These are phyloP conservation scores for Megacollybia marginata DNA, from an alignment of 768 basidiomycete genomes.

Conservation along the genomic window DNA sequence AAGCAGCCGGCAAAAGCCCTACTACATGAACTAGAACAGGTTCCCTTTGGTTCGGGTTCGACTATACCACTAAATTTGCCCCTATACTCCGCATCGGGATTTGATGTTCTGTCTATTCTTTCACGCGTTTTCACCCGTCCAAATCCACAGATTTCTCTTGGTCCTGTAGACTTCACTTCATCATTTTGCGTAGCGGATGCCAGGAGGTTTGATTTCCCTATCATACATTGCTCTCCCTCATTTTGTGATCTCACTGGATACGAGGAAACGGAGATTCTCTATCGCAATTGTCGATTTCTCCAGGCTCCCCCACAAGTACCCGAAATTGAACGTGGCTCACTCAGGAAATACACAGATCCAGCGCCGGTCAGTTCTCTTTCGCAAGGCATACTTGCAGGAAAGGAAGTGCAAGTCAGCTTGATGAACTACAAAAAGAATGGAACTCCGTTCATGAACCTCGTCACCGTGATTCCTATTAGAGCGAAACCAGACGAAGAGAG, in stretches of 20 bases:
- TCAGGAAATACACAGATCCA: slow-evolving; percentile 51
- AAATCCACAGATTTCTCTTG: slow-evolving; percentile 69
- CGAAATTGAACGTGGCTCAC: slow-evolving; percentile 25
- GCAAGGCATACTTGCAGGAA: slow-evolving; percentile 58
- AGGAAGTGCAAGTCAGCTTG: slow-evolving; percentile 84
- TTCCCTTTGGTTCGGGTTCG: too few relatives aligned
- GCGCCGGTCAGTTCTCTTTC: slow-evolving; percentile 58
- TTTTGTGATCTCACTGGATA: slow-evolving; percentile 80
- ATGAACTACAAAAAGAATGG: slow-evolving; percentile 88
- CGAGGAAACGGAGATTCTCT: slow-evolving; percentile 65
- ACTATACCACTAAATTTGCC: slow-evolving; percentile 34
- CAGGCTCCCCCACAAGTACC: slow-evolving; percentile 60
- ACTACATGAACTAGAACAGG: slow-evolving; percentile 9
- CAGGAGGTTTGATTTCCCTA: slow-evolving; percentile 72
- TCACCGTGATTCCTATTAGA: slow-evolving; percentile 81
- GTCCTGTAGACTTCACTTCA: slow-evolving; percentile 89
- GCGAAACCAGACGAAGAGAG: slow-evolving; percentile 60
- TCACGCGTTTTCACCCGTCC: slow-evolving; percentile 69
- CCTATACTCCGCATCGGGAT: slow-evolving; percentile 86
- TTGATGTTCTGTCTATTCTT: slow-evolving; percentile 81
- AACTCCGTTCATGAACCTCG: slow-evolving; percentile 82
- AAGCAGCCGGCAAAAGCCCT: not conserved
- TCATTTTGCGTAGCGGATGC: slow-evolving; percentile 87
- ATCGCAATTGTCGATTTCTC: slow-evolving; percentile 86
- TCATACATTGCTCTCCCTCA: slow-evolving; percentile 85